Conservation (phyloP, 139 green algal species). For the Zygnema circumcarinatum region DNA sequence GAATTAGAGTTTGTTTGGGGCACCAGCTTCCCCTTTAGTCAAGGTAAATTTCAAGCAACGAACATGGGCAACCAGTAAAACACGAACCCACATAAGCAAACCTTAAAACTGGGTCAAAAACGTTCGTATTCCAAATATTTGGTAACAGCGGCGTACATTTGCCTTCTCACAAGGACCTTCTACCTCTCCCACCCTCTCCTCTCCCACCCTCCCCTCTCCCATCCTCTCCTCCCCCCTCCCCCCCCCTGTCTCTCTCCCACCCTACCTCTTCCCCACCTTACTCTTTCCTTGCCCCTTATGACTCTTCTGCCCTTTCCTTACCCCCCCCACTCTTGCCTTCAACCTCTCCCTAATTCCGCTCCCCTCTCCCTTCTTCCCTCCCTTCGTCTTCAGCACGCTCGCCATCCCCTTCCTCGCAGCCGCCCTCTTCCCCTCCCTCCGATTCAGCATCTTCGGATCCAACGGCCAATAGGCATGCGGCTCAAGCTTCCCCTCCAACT, state of each 20-base stretch:
- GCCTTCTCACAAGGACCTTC: background rate
- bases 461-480: constrained; percentile 98
- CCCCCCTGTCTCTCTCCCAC: background rate
- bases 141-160: background rate
- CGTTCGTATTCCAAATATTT: background rate
- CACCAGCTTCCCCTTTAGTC: no score
- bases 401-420: constrained; percentile 66
- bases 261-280: no score
- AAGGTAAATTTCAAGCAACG: no score
- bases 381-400: constrained; percentile 62
- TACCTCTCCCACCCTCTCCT: background rate
- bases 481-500: constrained; percentile 70
- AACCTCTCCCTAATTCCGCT: background rate
- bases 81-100: background rate
- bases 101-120: no score
- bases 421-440: constrained; percentile 69
- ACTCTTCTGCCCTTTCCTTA: constrained; percentile 6
- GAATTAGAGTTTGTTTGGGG: no score
- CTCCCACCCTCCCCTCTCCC: background rate
- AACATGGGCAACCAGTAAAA: background rate
- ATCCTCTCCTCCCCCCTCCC: background rate
- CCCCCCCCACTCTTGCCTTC: background rate
- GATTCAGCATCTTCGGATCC: constrained; percentile 95
- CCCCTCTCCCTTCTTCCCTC: background rate
- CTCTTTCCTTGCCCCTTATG: background rate